These are phyloP conservation scores for Boletus tomentosulus DNA, from an alignment of 768 basidiomycete genomes.

Conservation along the genomic window DNA sequence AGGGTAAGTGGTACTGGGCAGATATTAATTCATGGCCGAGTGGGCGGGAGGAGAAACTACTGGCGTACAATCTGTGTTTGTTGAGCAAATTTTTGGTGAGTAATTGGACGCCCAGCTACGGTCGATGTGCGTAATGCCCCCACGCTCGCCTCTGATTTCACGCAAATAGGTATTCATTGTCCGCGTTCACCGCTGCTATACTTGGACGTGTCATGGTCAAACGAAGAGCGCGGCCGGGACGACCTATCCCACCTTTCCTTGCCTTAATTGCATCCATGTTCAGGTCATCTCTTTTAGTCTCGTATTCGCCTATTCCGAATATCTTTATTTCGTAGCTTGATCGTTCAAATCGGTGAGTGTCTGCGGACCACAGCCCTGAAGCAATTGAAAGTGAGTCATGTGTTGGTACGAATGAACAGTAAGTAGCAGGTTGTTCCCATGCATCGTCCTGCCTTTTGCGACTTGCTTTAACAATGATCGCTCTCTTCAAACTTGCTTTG, in stretches of 20 bases:
- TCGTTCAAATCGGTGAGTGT: background rate
- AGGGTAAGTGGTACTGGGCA: constrained; percentile 89
- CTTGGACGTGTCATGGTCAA: constrained; percentile 63
- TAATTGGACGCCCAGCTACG: constrained; percentile 63
- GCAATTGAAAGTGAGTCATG: constrained; percentile 1
- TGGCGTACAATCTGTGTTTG: constrained; percentile 79
- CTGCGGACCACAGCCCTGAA: background rate
- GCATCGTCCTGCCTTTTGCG: constrained; percentile 6
- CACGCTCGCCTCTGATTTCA: constrained; percentile 10
- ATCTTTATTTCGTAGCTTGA: background rate
- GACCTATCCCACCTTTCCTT: constrained; percentile 45
- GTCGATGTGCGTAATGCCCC: constrained; percentile 89
- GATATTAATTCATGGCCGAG: constrained; percentile 80
- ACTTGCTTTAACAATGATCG: constrained; percentile 8
- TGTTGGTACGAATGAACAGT: constrained; percentile 1
- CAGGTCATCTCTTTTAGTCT: constrained; percentile 4
- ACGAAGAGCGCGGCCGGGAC: constrained; percentile 45
- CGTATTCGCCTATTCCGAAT: constrained; percentile 1
- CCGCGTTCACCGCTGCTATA: constrained; percentile 81
- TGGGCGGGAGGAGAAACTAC: constrained; percentile 68
- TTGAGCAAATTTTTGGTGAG: constrained; percentile 91
- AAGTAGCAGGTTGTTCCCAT: constrained; percentile 10
- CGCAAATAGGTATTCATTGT: constrained; percentile 76
- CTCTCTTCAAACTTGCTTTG: constrained; percentile 2
- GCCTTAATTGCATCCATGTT: background rate